Evolutionary conservation across 257 asterid species (phyloP), one percentile per base, ranked within the genome.

Genomic region (Verbena officinalis): DNA sequence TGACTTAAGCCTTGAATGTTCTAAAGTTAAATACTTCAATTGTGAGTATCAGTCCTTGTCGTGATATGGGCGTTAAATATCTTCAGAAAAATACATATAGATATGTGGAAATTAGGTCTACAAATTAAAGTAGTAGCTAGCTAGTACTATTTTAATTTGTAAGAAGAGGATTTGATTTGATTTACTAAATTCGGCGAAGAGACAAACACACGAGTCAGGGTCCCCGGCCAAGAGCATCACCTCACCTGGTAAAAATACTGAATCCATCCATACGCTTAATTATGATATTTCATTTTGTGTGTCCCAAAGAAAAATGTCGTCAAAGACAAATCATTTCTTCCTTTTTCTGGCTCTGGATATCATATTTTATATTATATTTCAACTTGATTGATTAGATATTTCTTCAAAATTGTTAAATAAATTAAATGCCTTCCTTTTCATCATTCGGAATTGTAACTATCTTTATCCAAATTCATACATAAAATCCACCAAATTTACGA

Each of bases 211-310:
- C 31, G 72, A 70, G 73, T 5, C 75, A 46, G 72, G 81, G 81
- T 43, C 78, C 82, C 78, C n/a, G n/a, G n/a, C n/a, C 46, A 70
- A 45, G 57, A 73, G 38, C 84, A 59, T 73, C 79, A 77, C 71
- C 69, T 71, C 59, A 62, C 66, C 70, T 71, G 58, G 75, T 70
- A 53, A 72, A 72, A 64, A 46, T 40, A n/a, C 43, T 61, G 67
- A 20, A 30, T n/a, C 52, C 66, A 40, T 69, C 76, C 77, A 68
- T 63, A 75, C 76, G 36, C 74, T 69, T n/a, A n/a, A n/a, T n/a
- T 59, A 62, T 51, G 72, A 62, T 75, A 62, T 65, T 63, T 36
- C 50, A 63, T 30, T 54, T 74, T 61, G 42, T 71, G 72, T 71
- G 57, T 54, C 67, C 77, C 77, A 66, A 72, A 80, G 40, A 59